Conservation (phyloP, 371 early-diverging fungal genomes). For the Syncephalis plumigaleata region DNA sequence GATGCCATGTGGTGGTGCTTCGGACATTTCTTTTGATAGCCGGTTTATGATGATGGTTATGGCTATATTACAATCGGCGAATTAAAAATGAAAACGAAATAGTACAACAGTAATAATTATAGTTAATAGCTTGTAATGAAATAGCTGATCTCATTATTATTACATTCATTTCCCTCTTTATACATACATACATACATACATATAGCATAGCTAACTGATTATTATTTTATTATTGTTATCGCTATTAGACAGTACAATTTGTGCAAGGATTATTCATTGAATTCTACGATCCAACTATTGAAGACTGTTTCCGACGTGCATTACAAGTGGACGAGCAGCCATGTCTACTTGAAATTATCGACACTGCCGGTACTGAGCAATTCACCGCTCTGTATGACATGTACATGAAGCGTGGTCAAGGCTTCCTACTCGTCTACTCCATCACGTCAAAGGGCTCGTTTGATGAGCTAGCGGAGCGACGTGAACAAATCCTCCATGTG, state of each 20-base stretch:
- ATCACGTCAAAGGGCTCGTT: constrained; percentile 71
- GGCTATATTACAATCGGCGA: no score
- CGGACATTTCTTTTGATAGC: no score
- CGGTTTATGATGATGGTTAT: no score
- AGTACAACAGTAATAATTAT: no score
- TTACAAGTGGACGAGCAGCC: constrained; percentile 72
- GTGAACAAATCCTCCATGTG: constrained; percentile 63
- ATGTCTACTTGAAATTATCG: constrained; percentile 79
- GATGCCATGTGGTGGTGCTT: no score
- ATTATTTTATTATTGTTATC: constrained; percentile 3
- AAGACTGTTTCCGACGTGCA: constrained; percentile 79
- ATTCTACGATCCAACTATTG: constrained; percentile 82
- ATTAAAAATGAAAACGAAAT: no score
- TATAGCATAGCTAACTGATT: neutral
- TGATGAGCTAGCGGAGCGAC: constrained; percentile 54
- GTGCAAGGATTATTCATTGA: constrained; percentile 82
- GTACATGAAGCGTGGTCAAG: constrained; percentile 84
- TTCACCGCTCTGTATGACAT: constrained; percentile 84
- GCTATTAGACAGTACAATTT: constrained; percentile 71
- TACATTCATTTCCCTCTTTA: no score
- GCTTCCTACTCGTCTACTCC: constrained; percentile 73
- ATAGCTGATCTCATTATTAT: no score
- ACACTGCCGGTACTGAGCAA: constrained; percentile 79
- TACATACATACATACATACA: no score
- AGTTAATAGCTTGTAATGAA: no score